Evolutionary conservation across 495 filamentous ascomycete genomes (phyloP).

Genomic region (Cetradonia linearis): DNA sequence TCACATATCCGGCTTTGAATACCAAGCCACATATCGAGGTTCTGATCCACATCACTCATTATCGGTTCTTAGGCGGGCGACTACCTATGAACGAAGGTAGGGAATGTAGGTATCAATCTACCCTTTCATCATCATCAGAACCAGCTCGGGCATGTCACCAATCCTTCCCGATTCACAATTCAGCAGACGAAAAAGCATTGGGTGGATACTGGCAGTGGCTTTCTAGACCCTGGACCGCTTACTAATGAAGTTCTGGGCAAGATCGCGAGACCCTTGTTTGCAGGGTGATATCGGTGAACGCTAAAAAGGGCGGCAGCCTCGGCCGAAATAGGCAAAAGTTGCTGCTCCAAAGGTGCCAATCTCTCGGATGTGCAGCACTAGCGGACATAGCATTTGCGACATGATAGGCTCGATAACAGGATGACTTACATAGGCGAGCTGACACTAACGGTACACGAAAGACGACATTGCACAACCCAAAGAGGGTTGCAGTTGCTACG

Average conservation of each 20-base stretch:
- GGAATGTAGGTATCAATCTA: not conserved
- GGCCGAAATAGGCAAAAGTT: constrained; percentile 6
- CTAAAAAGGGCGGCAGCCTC: not conserved
- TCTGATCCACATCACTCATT: not conserved
- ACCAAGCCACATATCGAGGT: not conserved
- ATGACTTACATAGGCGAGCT: not conserved
- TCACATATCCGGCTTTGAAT: not conserved
- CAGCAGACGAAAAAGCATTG: not conserved
- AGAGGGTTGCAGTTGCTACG: not conserved
- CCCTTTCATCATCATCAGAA: not conserved
- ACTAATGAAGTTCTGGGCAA: not conserved
- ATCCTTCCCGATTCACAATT: not conserved
- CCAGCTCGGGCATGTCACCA: not conserved
- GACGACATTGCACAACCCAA: not conserved
- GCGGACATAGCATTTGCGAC: constrained; percentile 3
- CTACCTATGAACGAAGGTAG: not conserved
- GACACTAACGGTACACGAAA: not conserved
- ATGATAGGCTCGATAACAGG: constrained; percentile 2
- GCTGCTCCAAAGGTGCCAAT: not conserved
- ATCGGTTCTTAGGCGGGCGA: not conserved
- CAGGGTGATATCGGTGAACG: constrained; percentile 4
- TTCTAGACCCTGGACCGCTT: not conserved
- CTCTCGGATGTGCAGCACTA: not conserved
- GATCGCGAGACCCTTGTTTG: constrained; percentile 1
- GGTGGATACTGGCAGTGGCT: not conserved